Conservation (phyloP, 2,329 filamentous ascomycete species). For the Cyanodermella asteris region DNA sequence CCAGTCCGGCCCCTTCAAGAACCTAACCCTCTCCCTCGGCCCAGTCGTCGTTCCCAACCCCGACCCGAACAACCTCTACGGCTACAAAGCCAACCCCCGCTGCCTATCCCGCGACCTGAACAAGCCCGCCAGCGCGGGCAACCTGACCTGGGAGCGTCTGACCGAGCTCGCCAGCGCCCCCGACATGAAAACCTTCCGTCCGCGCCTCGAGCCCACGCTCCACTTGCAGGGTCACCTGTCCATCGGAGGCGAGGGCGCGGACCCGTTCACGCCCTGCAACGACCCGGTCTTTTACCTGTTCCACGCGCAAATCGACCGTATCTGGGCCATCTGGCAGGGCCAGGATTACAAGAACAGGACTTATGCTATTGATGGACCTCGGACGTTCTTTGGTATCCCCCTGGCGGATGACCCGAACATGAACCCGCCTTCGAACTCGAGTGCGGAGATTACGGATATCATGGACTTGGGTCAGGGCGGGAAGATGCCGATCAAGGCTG, state of each 20-base stretch:
- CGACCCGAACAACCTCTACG: constrained; percentile 4
- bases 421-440: too few relatives aligned
- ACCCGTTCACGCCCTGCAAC: constrained; percentile 23
- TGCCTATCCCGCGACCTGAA: constrained; percentile 12
- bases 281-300: constrained; percentile 28
- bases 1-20: constrained; percentile 15
- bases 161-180: constrained; percentile 8
- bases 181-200: constrained; percentile 16
- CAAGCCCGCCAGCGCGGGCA: too few relatives aligned
- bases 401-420: too few relatives aligned
- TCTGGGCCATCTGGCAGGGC: constrained; percentile 30
- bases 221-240: constrained; percentile 27
- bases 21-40: constrained; percentile 15
- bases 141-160: constrained; percentile 9
- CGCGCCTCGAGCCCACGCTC: constrained; percentile 19
- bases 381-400: too few relatives aligned
- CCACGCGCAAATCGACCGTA: constrained; percentile 25
- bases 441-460: too few relatives aligned
- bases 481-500: too few relatives aligned
- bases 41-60: constrained; percentile 10
- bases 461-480: too few relatives aligned
- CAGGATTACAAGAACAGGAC: constrained; percentile 1
- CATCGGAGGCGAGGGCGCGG: constrained; percentile 23
- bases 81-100: constrained; percentile 14
- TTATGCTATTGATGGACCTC: too few relatives aligned